Evolutionary conservation across 306 rosid species (phyloP).

Genomic region (Castanea mollissima): DNA sequence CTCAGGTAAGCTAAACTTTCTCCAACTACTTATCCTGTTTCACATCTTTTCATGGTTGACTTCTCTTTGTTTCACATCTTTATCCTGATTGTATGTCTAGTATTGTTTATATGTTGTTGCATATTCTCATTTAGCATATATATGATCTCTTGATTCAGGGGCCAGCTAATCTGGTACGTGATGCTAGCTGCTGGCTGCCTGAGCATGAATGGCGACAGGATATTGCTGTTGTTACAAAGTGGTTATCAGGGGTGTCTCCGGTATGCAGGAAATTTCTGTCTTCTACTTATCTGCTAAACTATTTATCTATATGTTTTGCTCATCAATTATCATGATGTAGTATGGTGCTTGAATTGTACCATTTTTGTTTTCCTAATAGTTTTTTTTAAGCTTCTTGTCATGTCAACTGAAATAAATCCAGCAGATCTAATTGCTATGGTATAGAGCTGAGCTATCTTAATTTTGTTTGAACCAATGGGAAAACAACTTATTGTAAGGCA

Average conservation of each 20-base stretch:
- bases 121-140: constrained; percentile 5
- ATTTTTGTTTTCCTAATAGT: constrained; percentile 3
- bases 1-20: constrained; percentile 63
- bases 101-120: background rate
- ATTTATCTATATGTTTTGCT: background rate
- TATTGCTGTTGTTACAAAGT: constrained; percentile 98
- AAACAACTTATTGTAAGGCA: background rate
- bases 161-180: constrained; percentile 80
- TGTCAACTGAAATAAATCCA: background rate
- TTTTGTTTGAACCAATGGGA: background rate
- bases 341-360: constrained; percentile 1
- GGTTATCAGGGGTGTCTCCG: constrained; percentile 96
- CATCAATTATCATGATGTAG: background rate
- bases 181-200: constrained; percentile 84
- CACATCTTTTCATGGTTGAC: no score
- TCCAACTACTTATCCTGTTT: background rate
- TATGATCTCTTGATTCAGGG: constrained; percentile 62
- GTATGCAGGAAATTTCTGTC: constrained; percentile 43
- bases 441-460: background rate
- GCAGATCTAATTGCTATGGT: background rate
- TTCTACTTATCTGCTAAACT: constrained; percentile 8
- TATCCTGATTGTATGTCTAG: background rate
- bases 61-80: background rate
- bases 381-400: background rate
- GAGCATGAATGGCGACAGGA: constrained; percentile 99